Conservation (phyloP, 495 filamentous ascomycete genomes). For the Physcia stellaris region DNA sequence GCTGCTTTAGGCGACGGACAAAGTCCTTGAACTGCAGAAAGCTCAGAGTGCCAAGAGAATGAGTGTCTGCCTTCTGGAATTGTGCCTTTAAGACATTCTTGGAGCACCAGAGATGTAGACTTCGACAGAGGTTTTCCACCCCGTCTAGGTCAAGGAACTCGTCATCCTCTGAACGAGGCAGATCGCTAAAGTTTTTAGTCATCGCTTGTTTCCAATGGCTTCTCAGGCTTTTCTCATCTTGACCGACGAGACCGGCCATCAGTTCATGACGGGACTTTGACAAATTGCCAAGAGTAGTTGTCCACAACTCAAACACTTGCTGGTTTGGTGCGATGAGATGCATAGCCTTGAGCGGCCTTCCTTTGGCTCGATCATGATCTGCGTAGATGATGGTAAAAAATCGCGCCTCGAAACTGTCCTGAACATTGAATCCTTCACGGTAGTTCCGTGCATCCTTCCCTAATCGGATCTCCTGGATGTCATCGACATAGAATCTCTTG, state of each 20-base stretch:
- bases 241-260: slow-evolving; percentile 66
- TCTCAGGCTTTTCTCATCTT: slow-evolving; percentile 64
- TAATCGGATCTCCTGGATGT: slow-evolving; percentile 78
- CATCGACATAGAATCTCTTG: slow-evolving; percentile 84
- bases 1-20: slow-evolving; percentile 63
- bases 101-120: slow-evolving; percentile 78
- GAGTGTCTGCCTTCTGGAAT: slow-evolving; percentile 60
- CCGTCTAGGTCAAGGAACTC: slow-evolving; percentile 61
- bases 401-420: slow-evolving; percentile 44
- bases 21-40: slow-evolving; percentile 73
- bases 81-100: slow-evolving; percentile 57
- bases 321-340: slow-evolving; percentile 69
- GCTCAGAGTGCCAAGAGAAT: slow-evolving; percentile 45
- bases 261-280: slow-evolving; percentile 72
- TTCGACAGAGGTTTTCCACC: slow-evolving; percentile 70
- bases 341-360: slow-evolving; percentile 55
- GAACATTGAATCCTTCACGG: slow-evolving; percentile 63
- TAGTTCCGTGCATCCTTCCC: slow-evolving; percentile 82
- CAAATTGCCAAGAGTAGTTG: slow-evolving; percentile 62
- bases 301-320: slow-evolving; percentile 62
- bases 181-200: slow-evolving; percentile 47
- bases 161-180: slow-evolving; percentile 39
- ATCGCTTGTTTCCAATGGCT: slow-evolving; percentile 83
- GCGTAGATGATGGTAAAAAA: slow-evolving; percentile 87
- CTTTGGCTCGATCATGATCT: slow-evolving; percentile 52